These are phyloP conservation scores for Hygrocybe coccinea DNA, from an alignment of 768 basidiomycete genomes.

Conservation along the genomic window DNA sequence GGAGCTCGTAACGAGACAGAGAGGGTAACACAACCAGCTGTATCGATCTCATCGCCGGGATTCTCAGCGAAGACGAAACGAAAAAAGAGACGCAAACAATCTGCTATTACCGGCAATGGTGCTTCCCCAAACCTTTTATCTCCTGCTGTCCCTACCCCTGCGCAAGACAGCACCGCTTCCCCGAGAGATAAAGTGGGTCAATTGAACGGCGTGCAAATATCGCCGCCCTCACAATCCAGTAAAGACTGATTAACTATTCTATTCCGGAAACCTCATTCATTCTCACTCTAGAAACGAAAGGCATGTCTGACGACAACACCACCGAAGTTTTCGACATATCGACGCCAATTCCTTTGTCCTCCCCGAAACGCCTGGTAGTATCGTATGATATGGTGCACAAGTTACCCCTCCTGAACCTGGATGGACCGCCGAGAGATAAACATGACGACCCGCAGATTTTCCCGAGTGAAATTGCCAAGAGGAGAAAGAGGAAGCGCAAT, in stretches of 20 bases:
- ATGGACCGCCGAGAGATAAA: constrained; percentile 42
- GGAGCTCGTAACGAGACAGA: too few relatives aligned
- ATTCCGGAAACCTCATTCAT: too few relatives aligned
- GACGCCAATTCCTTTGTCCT: background rate
- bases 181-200: background rate
- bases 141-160: background rate
- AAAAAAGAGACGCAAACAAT: background rate
- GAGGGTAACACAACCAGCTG: too few relatives aligned
- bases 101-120: background rate
- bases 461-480: constrained; percentile 37
- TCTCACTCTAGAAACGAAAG: background rate
- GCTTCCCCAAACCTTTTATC: background rate
- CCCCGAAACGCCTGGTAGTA: background rate
- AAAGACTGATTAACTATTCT: background rate
- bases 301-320: background rate
- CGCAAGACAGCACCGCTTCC: background rate
- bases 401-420: constrained; percentile 51
- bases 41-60: background rate
- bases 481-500: constrained; percentile 50
- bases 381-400: too few relatives aligned
- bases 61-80: background rate
- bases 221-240: background rate
- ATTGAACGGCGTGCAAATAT: background rate
- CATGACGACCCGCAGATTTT: constrained; percentile 24
- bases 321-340: too few relatives aligned